These are phyloP conservation scores for Phytophthora megakarya DNA, from an alignment of 352 stramenopile genomes.

Conservation along the genomic window DNA sequence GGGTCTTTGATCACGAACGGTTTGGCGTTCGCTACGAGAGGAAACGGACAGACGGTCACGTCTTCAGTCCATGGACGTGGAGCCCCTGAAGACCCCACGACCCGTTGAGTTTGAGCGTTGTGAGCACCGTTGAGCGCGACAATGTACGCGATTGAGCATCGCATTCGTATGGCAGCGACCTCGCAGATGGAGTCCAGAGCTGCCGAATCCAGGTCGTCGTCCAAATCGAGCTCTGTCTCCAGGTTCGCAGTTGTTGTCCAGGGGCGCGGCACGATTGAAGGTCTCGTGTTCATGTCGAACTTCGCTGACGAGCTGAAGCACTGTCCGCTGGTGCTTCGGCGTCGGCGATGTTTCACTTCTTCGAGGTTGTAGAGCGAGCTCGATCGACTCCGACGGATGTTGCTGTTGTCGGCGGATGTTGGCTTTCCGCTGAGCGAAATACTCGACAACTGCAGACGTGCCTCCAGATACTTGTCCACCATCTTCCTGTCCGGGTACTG, in stretches of 20 bases:
- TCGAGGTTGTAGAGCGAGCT: constrained; percentile 18
- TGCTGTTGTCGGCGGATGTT: constrained; percentile 4
- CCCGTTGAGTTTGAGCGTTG: constrained; percentile 27
- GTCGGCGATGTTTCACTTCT: constrained; percentile 20
- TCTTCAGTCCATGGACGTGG: constrained; percentile 22
- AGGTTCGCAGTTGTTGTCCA: constrained; percentile 30
- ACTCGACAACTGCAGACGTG: constrained; percentile 38
- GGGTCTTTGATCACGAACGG: constrained; percentile 56
- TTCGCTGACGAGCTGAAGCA: constrained; percentile 17
- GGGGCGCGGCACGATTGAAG: constrained; percentile 13
- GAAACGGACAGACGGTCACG: constrained; percentile 27
- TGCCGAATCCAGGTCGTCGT: constrained; percentile 38
- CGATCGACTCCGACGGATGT: constrained; percentile 1
- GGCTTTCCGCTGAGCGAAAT: constrained; percentile 26
- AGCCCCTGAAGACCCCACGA: constrained; percentile 45
- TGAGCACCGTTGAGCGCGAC: constrained; percentile 32
- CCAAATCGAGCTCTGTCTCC: constrained; percentile 35
- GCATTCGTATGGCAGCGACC: constrained; percentile 49
- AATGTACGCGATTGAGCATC: constrained; percentile 55
- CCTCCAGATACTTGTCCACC: constrained; percentile 65
- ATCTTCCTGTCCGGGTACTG: constrained; percentile 42
- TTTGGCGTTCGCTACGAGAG: constrained; percentile 31
- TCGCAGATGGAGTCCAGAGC: constrained; percentile 68
- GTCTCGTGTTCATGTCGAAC: not conserved
- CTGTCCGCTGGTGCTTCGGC: constrained; percentile 29